Base-by-base conservation (phyloP, 2,329 filamentous ascomycete genomes). In the Tricladium varicosporioides region DNA sequence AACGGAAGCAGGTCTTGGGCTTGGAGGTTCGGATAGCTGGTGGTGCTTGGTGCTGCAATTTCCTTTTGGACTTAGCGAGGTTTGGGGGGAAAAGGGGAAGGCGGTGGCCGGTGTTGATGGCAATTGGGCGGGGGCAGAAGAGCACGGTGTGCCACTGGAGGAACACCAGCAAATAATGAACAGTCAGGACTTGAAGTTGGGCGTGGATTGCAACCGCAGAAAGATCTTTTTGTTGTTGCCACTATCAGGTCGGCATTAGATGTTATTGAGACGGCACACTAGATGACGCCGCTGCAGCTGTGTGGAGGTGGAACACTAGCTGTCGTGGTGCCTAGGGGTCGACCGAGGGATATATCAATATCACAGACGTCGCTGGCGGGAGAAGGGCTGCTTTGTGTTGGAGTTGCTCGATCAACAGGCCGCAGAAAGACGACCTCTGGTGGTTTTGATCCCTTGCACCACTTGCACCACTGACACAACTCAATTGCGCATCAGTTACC, bases 21-120 rank as follows among this genome's bases (percentile, higher is more conserved):
- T 42, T 42, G 48, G 49, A n/a, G n/a, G 33, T 48, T 45, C 11
- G 5, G 19, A 47, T 11, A 22, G 43, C 11, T 44, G 31, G 14
- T 43, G 46, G 40, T 49, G 52, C 52, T 61, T 55, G 52, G 55
- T n/a, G 51, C 51, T 53, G 60, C 62, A 68, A 68, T 68, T 67
- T 69, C 64, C 64, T 67, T 69, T 68, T 60, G 32, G 62, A 59
- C 58, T 61, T 65, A 65, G 66, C 62, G 64, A 67, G 53, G 63
- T 61, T 64, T 64, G 56, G 60, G 65, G 49, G 50, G 33, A 48
- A 59, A 58, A 62, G 60, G 48, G 56, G 57, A 54, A 58, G 58
- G 55, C 57, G 59, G 54, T 31, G 49, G 48, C 46, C 18, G 48
- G 40, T 14, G 33, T 18, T 40, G 31, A 32, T 14, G 51, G 8